Base-by-base conservation (phyloP, 352 stramenopile species). In the Hyaloperonospora arabidopsidis region DNA sequence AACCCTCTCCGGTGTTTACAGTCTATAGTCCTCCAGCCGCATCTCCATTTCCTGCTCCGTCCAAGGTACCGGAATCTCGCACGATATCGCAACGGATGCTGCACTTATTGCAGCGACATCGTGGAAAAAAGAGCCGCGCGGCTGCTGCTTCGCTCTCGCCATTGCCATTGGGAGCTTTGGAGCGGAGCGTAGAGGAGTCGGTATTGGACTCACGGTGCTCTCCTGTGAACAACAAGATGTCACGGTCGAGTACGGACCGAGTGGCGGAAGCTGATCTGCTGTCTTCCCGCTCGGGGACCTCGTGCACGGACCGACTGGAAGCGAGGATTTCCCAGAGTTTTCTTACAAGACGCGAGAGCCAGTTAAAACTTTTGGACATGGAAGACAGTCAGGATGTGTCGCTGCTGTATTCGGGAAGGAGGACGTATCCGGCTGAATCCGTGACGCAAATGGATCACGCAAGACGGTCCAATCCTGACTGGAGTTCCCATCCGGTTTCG, bases 71-170 rank as follows among this genome's bases (percentile, higher is more conserved):
- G 5, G 29, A 51, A 34, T 45, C 54, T 21, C 64, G 59, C 10
- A 84, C 78, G 15, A 63, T 86, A 22, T 86, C 78, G 13, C 75
- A 86, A 49, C 67, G 70, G 38, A 88, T 88, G 78, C 54, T 88
- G 15, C 70, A 65, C 22, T 76, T 67, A 28, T 56, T 87, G 13
- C 65, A 84, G 41, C 61, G 77, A 50, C 67, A 59, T 21, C 70
- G 68, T 6, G 32, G 57, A 32, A 67, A 64, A 23, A 57, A 64
- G 21, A 52, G 57, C 11, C 10, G 38, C 25, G 49, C 45, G 21
- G 57, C 51, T 14, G 45, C 49, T n/a, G 51, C 49, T 6, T 44
- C 44, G 32, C 29, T 49, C 12, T 40, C 46, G 5, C 23, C 41
- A 54, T 17, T 40, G 2, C 39, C 32, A 7, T 25, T 19, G 11